phyloP scores from a whole-genome alignment of 441 rosid genomes.

The Rhodomyrtus psidioides region DNA sequence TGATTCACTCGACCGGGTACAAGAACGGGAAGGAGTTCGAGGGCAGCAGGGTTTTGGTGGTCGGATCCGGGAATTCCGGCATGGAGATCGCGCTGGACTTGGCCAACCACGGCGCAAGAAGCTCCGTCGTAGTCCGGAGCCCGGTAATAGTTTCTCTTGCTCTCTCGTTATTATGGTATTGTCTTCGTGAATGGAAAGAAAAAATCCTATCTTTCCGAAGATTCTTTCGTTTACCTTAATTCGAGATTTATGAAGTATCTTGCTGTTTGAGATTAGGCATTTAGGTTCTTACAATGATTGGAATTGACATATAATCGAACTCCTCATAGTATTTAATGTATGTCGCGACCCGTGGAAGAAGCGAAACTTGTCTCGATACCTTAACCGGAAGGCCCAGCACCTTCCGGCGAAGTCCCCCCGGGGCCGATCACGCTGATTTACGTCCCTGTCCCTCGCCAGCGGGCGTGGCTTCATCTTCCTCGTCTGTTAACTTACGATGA shows the following conservation, averaged over 20 bases:
- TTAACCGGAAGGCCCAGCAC: too few species aligned
- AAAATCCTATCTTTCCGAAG: too few species aligned
- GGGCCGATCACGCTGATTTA: neutral
- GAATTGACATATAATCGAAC: too few species aligned
- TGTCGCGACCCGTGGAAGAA: neutral
- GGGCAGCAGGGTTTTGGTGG: slow-evolving; percentile 41
- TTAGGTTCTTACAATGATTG: too few species aligned
- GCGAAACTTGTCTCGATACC: neutral
- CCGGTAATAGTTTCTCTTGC: slow-evolving; percentile 26
- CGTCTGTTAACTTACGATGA: neutral
- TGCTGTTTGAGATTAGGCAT: too few species aligned
- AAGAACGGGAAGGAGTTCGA: slow-evolving; percentile 28
- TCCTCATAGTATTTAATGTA: neutral
- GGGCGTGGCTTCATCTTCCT: neutral
- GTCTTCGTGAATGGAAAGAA: too few species aligned
- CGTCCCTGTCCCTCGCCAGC: neutral
- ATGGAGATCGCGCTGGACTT: slow-evolving; percentile 61
- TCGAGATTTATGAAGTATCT: too few species aligned
- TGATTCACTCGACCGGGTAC: slow-evolving; percentile 41
- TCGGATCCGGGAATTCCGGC: slow-evolving; percentile 66
- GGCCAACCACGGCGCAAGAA: slow-evolving; percentile 32
- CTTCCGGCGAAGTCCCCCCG: neutral
- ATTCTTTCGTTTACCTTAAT: too few species aligned
- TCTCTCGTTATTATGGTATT: neutral
- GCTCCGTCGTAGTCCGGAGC: slow-evolving; percentile 37